phyloP scores from a whole-genome alignment of 2,329 filamentous ascomycete species.

The Neonectria neomacrospora region DNA sequence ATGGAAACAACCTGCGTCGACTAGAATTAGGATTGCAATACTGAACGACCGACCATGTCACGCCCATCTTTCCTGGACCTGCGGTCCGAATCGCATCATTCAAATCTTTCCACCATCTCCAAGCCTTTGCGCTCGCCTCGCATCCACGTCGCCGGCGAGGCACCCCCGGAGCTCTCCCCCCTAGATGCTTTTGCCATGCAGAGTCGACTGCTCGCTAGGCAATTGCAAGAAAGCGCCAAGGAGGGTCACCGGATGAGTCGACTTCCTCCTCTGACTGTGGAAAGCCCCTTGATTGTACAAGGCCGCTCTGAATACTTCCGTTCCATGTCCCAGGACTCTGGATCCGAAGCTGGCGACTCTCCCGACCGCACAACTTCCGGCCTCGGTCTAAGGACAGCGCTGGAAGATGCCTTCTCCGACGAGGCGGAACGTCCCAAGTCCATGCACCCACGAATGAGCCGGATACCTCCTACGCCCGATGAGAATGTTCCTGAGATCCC shows the following conservation, averaged over 20 bases:
- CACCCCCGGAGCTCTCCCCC: slow-evolving; percentile 90
- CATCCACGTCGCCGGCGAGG: slow-evolving; percentile 80
- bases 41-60: slow-evolving; percentile 57
- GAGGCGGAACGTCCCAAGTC: slow-evolving; percentile 71
- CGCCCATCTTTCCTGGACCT: slow-evolving; percentile 70
- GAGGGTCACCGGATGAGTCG: slow-evolving; percentile 85
- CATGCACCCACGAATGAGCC: slow-evolving; percentile 80
- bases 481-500: slow-evolving; percentile 59
- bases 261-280: slow-evolving; percentile 83
- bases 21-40: slow-evolving; percentile 24
- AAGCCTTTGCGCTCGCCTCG: slow-evolving; percentile 77
- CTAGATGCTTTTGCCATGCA: slow-evolving; percentile 95
- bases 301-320: slow-evolving; percentile 85
- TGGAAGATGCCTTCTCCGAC: slow-evolving; percentile 65
- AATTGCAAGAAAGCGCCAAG: slow-evolving; percentile 82
- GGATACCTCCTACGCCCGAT: slow-evolving; percentile 64
- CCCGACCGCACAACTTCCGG: slow-evolving; percentile 44
- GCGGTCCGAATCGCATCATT: slow-evolving; percentile 66
- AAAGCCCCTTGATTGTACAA: slow-evolving; percentile 80
- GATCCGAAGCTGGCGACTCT: slow-evolving; percentile 55
- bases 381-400: slow-evolving; percentile 63
- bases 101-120: slow-evolving; percentile 56
- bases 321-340: slow-evolving; percentile 73
- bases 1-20: slow-evolving; percentile 33
- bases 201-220: slow-evolving; percentile 85